Percentiles rank a stretch among this genome's conserved stretches.
phyloP scores from a whole-genome alignment of 306 rosid species.

The Benincasa hispida region DNA sequence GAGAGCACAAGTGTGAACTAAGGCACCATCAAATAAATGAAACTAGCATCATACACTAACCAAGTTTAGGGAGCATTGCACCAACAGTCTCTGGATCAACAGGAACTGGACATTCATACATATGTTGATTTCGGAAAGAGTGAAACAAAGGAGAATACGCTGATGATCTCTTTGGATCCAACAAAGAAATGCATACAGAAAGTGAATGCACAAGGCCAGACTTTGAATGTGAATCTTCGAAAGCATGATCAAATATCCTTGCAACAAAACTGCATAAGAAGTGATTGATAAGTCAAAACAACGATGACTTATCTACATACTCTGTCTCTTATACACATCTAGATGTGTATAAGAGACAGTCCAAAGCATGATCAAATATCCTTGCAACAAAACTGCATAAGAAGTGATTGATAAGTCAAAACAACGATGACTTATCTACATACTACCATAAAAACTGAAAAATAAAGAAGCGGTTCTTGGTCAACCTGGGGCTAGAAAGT shows the following conservation, averaged over 20 bases:
- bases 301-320: not conserved
- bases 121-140: slow-evolving; percentile 81
- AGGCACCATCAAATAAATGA: not conserved
- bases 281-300: slow-evolving; percentile 9
- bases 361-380: slow-evolving; percentile 71
- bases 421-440: not conserved
- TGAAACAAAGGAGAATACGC: slow-evolving; percentile 58
- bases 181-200: slow-evolving; percentile 85
- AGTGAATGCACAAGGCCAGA: slow-evolving; percentile 83
- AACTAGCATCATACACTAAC: slow-evolving; percentile 28
- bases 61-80: slow-evolving; percentile 83
- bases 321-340: too few species aligned
- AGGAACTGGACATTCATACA: slow-evolving; percentile 66
- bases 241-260: slow-evolving; percentile 67
- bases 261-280: slow-evolving; percentile 59
- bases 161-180: slow-evolving; percentile 82
- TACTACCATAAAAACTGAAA: not conserved
- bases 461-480: slow-evolving; percentile 2
- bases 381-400: slow-evolving; percentile 69
- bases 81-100: slow-evolving; percentile 69
- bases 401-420: slow-evolving; percentile 7
- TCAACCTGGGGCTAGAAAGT: slow-evolving; percentile 93
- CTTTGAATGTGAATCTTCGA: slow-evolving; percentile 78
- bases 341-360: too few species aligned
- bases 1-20: not conserved